Percentiles rank a stretch among this genome's conserved stretches.
phyloP scores from a whole-genome alignment of 2,329 filamentous ascomycete species.

The Dactylellina sp. region DNA sequence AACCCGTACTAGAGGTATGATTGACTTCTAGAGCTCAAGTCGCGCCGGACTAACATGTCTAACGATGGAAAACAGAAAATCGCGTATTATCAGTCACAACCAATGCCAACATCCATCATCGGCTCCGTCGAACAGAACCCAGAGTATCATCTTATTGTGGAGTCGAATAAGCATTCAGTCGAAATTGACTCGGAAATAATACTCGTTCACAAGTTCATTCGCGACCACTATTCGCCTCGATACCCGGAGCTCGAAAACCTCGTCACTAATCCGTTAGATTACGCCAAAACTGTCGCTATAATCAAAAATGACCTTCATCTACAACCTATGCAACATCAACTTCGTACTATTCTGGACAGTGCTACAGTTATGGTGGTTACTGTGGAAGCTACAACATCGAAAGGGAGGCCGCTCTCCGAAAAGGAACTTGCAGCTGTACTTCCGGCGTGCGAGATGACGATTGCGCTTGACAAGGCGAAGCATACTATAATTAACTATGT shows the following conservation, averaged over 20 bases:
- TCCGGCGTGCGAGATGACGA: conserved; percentile 84
- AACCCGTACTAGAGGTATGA: conserved; percentile 84
- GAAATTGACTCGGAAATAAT: conserved; percentile 93
- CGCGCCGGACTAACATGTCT: conserved; percentile 67
- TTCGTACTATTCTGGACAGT: conserved; percentile 85
- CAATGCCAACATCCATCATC: conserved; percentile 74
- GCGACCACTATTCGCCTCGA: conserved; percentile 92
- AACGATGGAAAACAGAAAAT: conserved; percentile 74
- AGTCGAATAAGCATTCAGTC: conserved; percentile 89
- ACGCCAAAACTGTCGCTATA: conserved; percentile 93
- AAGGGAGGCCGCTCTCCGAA: conserved; percentile 80
- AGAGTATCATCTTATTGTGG: conserved; percentile 87
- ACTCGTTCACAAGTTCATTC: conserved; percentile 93
- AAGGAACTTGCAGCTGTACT: conserved; percentile 79
- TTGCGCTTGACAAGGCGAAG: conserved; percentile 89
- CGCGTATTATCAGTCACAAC: conserved; percentile 76
- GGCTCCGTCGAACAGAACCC: conserved; percentile 92
- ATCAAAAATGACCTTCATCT: conserved; percentile 87
- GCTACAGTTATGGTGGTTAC: conserved; percentile 95
- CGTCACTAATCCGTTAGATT: conserved; percentile 91
- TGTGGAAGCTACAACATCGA: conserved; percentile 90
- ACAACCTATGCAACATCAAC: conserved; percentile 80
- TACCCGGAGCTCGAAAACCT: conserved; percentile 94
- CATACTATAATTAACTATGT: conserved; percentile 90
- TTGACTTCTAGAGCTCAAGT: conserved; percentile 61